Conservation (phyloP, 345 rosid species). For the Microcos paniculata region DNA sequence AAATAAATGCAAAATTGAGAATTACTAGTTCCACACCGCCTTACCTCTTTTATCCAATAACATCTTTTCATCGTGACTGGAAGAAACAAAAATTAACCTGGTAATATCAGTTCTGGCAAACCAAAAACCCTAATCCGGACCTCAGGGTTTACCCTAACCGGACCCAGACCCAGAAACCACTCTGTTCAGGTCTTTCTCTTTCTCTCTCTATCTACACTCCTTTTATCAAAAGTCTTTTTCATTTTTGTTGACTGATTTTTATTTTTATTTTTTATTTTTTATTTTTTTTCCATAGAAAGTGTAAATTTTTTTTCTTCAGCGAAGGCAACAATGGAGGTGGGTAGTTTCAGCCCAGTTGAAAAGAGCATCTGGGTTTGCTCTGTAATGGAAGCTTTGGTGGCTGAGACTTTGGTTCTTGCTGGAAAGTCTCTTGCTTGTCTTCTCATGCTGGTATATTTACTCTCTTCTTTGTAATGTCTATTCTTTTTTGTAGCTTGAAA, state of each 20-base stretch:
- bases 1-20: no score
- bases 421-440: conserved; percentile 49
- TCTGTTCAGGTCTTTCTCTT: conserved; percentile 29
- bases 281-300: conserved; percentile 19
- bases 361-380: conserved; percentile 32
- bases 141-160: conserved; percentile 45
- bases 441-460: conserved; percentile 39
- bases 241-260: neutral
- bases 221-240: neutral
- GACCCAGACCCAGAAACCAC: conserved; percentile 41
- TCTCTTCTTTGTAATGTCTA: conserved; percentile 1
- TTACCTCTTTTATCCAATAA: neutral
- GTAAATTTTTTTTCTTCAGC: conserved; percentile 14
- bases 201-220: conserved; percentile 11
- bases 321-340: conserved; percentile 43
- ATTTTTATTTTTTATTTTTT: no score
- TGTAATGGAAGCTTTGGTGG: conserved; percentile 30
- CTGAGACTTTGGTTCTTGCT: conserved; percentile 36
- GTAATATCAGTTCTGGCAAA: conserved; percentile 8
- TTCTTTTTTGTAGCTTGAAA: neutral
- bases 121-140: conserved; percentile 38
- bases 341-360: conserved; percentile 29
- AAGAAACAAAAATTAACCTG: conserved; percentile 1
- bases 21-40: neutral
- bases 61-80: neutral